Conservation (phyloP, 306 rosid species). For the Prunus armeniaca region DNA sequence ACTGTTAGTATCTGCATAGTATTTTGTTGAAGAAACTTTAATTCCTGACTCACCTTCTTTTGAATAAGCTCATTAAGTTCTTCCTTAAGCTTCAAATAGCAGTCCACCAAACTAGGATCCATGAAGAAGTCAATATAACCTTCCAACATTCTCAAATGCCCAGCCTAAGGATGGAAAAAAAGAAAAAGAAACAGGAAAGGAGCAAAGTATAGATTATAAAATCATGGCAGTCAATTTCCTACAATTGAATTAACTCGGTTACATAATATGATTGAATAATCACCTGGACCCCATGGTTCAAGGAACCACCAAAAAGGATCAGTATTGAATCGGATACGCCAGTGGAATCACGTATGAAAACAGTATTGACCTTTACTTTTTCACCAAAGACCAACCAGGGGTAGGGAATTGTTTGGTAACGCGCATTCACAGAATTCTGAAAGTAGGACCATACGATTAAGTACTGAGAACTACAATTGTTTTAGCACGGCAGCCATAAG, state of each 20-base stretch:
- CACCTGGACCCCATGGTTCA: slow-evolving; percentile 75
- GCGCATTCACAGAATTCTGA: slow-evolving; percentile 95
- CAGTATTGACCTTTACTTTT: slow-evolving; percentile 90
- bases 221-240: slow-evolving; percentile 14
- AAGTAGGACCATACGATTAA: slow-evolving; percentile 25
- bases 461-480: neutral
- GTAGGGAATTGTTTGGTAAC: slow-evolving; percentile 87
- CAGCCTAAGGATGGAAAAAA: slow-evolving; percentile 40
- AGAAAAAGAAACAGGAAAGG: slow-evolving; percentile 1
- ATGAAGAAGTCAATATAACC: slow-evolving; percentile 85
- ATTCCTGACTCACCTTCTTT: slow-evolving; percentile 58
- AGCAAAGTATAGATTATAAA: slow-evolving; percentile 11
- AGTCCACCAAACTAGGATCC: slow-evolving; percentile 89
- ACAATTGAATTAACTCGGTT: neutral
- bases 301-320: slow-evolving; percentile 77
- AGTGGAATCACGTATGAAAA: slow-evolving; percentile 93
- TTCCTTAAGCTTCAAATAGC: slow-evolving; percentile 84
- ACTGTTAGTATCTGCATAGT: neutral
- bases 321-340: slow-evolving; percentile 90
- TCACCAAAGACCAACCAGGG: slow-evolving; percentile 98
- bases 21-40: neutral
- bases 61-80: slow-evolving; percentile 79
- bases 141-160: slow-evolving; percentile 88
- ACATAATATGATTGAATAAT: slow-evolving; percentile 20
- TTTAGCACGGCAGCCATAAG: neutral